A percentile compares a stretch with the other conserved stretches of the same genome.
Conservation (phyloP, 306 rosid species). For the Quercus berberidifolia region DNA sequence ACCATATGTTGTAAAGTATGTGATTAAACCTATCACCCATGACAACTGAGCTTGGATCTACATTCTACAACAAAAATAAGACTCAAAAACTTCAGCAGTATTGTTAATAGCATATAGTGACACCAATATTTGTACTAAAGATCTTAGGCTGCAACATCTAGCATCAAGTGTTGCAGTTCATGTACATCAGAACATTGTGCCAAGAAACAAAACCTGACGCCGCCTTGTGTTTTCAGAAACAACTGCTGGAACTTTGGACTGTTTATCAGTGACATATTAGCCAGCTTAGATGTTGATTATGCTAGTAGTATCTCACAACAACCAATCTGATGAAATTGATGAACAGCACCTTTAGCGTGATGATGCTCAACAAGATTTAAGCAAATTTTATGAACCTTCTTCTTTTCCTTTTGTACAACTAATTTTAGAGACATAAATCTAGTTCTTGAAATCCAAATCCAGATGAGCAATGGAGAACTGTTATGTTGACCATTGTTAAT, state of each 20-base stretch:
- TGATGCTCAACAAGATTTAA: neutral
- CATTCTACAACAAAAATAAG: neutral
- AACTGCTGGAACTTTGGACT: neutral
- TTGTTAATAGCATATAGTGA: neutral
- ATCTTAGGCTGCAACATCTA: neutral
- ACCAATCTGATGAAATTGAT: neutral
- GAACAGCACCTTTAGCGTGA: neutral
- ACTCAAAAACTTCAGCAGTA: neutral
- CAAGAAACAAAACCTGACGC: neutral
- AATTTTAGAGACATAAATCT: neutral
- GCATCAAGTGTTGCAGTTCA: neutral
- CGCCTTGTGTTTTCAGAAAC: neutral
- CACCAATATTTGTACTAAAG: neutral
- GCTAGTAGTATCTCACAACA: neutral
- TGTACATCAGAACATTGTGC: neutral
- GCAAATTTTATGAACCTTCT: neutral
- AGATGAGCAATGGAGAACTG: neutral
- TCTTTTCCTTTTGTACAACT: neutral
- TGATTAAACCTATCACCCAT: neutral
- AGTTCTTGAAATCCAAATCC: neutral
- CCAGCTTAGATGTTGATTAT: neutral
- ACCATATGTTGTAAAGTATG: neutral
- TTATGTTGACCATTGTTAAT: neutral
- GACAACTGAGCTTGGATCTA: neutral
- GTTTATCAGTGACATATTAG: neutral